Evolutionary conservation across 208 protist genomes (phyloP), one percentile per base, ranked within the genome.

Genomic region (Leishmania gerbilli): DNA sequence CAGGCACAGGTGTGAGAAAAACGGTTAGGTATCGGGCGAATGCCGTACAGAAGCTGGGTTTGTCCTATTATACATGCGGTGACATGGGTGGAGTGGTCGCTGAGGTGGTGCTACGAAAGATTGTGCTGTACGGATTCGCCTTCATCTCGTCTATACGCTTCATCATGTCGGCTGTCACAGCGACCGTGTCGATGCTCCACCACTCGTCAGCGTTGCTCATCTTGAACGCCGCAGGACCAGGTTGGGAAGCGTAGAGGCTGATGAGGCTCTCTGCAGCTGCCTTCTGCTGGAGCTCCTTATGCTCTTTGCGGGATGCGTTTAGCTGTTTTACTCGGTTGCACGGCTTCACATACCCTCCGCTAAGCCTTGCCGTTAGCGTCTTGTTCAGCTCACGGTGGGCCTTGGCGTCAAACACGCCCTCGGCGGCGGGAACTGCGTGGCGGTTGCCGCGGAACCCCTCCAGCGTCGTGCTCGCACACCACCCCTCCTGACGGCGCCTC

Each of bases 191-290:
- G 60, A 95, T 80, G 51, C 80, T 65, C 85, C 87, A 95, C 92
- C 94, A 97, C 75, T 91, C 83, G 55, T 94, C 88, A 21, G 90
- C 90, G 79, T 97, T 97, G 81, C 90, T 93, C 90, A 97, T 91
- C 79, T 92, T 97, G 68, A 94, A 96, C 45, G 89, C 87, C 19
- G 62, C 76, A 3, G 91, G 94, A 0, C 71, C 85, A 9, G 86
- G 69, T 3, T 62, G 51, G 1, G 62, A 53, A 40, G 76, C 77
- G 76, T 89, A 81, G 13, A 89, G 77, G 24, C 83, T 37, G 62
- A 89, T 58, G 2, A 83, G 77, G 1, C 77, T 83, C 67, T 86
- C 81, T 17, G 81, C 72, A 34, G 75, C 76, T 1, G 83, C 84
- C 11, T 68, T 69, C 17, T 81, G 74, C 80, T 82, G 42, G 31